Percentiles rank a stretch among this genome's conserved stretches.
Evolutionary conservation across 2,329 filamentous ascomycete genomes (phyloP).

Genomic region (Clonostachys rosea): DNA sequence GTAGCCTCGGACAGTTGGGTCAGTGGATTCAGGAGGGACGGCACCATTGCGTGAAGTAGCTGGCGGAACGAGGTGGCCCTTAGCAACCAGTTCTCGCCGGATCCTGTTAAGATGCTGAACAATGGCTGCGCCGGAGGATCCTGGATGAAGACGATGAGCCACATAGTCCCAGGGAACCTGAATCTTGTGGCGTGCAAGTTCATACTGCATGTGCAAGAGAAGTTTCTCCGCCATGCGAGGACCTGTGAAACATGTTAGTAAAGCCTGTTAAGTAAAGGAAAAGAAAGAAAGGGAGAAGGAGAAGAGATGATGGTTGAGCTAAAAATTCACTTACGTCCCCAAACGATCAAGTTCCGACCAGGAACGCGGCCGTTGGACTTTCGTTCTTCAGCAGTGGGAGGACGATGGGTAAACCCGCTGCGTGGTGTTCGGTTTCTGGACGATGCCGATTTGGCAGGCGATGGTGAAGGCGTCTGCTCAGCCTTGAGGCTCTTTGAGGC

Average conservation of each 20-base stretch:
- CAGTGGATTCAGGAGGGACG: constrained; percentile 2
- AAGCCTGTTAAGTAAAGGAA: not conserved
- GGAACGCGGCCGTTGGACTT: constrained; percentile 17
- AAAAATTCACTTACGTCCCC: constrained; percentile 30
- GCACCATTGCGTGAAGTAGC: constrained; percentile 13
- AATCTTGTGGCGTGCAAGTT: constrained; percentile 21
- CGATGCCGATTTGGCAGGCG: not conserved
- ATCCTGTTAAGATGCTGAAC: constrained; percentile 28
- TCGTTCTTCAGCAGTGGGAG: constrained; percentile 15
- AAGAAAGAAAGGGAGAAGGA: not conserved
- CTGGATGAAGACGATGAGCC: constrained; percentile 33
- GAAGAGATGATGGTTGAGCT: not conserved
- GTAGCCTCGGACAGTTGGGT: constrained; percentile 22
- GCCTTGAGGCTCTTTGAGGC: constrained; percentile 4
- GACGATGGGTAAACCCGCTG: constrained; percentile 12
- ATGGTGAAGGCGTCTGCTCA: not conserved
- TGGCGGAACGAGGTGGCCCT: constrained; percentile 37
- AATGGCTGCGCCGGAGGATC: constrained; percentile 30
- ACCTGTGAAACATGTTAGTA: constrained; percentile 18
- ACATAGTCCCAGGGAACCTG: constrained; percentile 31
- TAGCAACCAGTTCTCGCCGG: constrained; percentile 22
- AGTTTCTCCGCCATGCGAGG: constrained; percentile 41
- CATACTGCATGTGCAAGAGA: constrained; percentile 32
- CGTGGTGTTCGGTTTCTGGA: not conserved
- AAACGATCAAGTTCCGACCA: constrained; percentile 33